phyloP scores from a whole-genome alignment of 768 basidiomycete genomes.

The Amanita polypyramis region DNA sequence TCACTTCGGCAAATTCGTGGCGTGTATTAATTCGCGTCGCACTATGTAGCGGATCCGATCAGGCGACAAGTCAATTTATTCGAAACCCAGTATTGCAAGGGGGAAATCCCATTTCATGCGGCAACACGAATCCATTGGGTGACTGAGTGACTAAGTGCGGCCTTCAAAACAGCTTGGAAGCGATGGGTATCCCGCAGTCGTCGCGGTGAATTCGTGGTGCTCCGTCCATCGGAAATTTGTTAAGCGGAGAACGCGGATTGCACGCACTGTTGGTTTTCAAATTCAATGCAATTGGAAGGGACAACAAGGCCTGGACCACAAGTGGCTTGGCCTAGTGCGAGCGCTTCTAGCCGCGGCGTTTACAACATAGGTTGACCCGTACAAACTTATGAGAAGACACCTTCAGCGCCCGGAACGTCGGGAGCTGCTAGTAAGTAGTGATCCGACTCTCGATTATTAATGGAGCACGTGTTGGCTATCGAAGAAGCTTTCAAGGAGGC shows the following conservation, averaged over 20 bases:
- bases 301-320: neutral
- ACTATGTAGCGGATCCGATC: neutral
- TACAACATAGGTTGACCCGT: neutral
- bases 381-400: neutral
- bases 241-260: neutral
- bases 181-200: neutral
- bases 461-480: neutral
- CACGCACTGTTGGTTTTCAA: neutral
- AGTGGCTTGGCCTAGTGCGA: neutral
- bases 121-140: no score
- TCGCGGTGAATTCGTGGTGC: neutral
- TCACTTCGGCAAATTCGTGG: neutral
- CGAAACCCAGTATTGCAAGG: neutral
- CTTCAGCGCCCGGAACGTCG: neutral
- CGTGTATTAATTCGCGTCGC: neutral
- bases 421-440: neutral
- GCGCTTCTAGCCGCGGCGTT: neutral
- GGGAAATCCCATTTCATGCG: no score
- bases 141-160: no score
- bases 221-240: neutral
- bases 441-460: slow-evolving; percentile 4
- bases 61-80: neutral
- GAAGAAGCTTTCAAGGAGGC: neutral
- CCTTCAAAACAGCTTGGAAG: no score
- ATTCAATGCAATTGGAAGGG: neutral